Base-by-base conservation (phyloP, 2,329 filamentous ascomycete genomes). In the Trichoderma sp. region DNA sequence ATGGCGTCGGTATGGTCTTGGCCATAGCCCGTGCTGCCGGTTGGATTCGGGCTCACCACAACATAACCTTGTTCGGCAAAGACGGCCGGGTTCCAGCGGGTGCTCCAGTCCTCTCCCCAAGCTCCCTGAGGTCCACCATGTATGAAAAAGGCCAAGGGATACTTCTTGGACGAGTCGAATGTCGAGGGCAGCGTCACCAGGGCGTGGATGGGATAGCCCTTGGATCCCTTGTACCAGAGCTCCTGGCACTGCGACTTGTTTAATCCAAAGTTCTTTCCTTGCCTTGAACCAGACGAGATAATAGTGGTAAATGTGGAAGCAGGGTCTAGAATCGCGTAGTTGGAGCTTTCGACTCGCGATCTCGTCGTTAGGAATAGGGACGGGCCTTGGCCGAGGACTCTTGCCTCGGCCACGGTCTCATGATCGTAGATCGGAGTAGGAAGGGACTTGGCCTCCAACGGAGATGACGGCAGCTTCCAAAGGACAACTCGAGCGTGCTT, bases 31-130 rank as follows among this genome's bases (percentile, higher is more conserved):
- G 91, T 93, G 71, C 87, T 91, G 19, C 92, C 92, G 0, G 91
- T 95, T 9, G 91, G 91, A 74, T 96, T 96, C 10, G 92, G 91
- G 57, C 87, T 84, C 54, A 96, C 87, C 24, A 90, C 91, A 3
- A 96, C 84, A 73, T 95, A 96, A 52, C 92, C 92, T 77, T 94
- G 91, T 75, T 96, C 92, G 3, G 92, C 92, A 73, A 92, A 96
- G 10, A 94, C 84, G 66, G 90, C 91, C 1, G 90, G 89, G 74
- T 96, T 96, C 92, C 92, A 96, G 19, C 92, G 83, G 2, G 89
- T 92, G 74, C 85, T 90, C 91, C 92, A 96, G 30, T 83, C 81
- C 72, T 95, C 89, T 39, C 76, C 79, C 89, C 90, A 94, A 0
- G 90, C 86, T 24, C 88, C 86, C 74, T 95, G 91, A 0, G 92